Evolutionary conservation across 1,139 yeast genomes (phyloP).

Genomic region (Pichia sp.): DNA sequence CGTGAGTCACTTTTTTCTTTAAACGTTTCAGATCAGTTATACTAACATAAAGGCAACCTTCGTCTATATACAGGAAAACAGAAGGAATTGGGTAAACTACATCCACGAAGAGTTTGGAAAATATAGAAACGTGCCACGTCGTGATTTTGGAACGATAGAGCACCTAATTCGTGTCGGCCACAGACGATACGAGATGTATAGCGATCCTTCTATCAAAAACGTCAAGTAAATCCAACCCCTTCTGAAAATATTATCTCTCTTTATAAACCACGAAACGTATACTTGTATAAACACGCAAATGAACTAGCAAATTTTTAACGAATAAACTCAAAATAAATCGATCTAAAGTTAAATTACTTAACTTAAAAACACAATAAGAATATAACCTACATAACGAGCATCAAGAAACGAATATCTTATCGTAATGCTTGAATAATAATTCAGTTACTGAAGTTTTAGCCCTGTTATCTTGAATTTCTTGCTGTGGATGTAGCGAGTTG

Average conservation of each 20-base stretch:
- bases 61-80: slow-evolving; percentile 10
- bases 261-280: not conserved
- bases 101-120: slow-evolving; percentile 55
- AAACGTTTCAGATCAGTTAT: not conserved
- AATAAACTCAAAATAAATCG: not conserved
- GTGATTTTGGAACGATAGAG: slow-evolving; percentile 84
- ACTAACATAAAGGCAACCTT: not conserved
- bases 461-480: slow-evolving; percentile 84
- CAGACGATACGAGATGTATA: slow-evolving; percentile 67
- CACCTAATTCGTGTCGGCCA: slow-evolving; percentile 76
- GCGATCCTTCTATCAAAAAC: slow-evolving; percentile 61
- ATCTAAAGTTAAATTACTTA: not conserved
- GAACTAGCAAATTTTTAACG: not conserved
- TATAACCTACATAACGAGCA: not conserved
- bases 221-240: slow-evolving; percentile 36
- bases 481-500: slow-evolving; percentile 55
- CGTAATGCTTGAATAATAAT: slow-evolving; percentile 57
- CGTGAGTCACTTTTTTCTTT: slow-evolving; percentile 16
- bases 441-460: slow-evolving; percentile 78
- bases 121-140: slow-evolving; percentile 55
- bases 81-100: slow-evolving; percentile 41
- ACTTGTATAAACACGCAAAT: not conserved
- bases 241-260: not conserved
- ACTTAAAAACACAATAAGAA: not conserved
- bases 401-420: slow-evolving; percentile 34